phyloP scores from a whole-genome alignment of 108 stramenopile genomes.

The Skeletonema grethae region DNA sequence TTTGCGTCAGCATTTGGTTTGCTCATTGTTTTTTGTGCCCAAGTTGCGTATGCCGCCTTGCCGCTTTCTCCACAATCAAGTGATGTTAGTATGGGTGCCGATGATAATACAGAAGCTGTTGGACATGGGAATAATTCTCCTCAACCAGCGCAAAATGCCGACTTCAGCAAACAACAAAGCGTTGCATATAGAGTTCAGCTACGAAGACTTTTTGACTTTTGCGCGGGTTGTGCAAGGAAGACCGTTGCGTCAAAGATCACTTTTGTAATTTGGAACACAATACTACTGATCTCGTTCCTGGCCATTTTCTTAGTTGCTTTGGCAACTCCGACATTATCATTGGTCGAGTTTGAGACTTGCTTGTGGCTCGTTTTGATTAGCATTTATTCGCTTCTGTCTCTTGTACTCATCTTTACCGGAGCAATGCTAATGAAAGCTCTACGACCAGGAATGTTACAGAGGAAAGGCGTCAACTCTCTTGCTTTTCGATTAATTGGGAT shows the following conservation, averaged over 20 bases:
- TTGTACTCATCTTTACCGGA: slow-evolving; percentile 30
- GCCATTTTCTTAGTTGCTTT: slow-evolving; percentile 20
- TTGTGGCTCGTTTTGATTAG: slow-evolving; percentile 37
- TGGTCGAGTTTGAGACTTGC: slow-evolving; percentile 20
- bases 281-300: slow-evolving; percentile 28
- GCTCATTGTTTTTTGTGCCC: slow-evolving; percentile 39
- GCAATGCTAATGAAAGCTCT: slow-evolving; percentile 29
- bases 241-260: slow-evolving; percentile 40
- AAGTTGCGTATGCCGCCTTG: slow-evolving; percentile 40
- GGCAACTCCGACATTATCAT: slow-evolving; percentile 4
- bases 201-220: slow-evolving; percentile 1
- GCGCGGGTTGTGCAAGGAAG: slow-evolving; percentile 21
- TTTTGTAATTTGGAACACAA: slow-evolving; percentile 35
- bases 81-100: slow-evolving; percentile 23
- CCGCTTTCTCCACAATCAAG: slow-evolving; percentile 30
- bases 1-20: slow-evolving; percentile 40
- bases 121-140: slow-evolving; percentile 7
- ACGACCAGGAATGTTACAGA: slow-evolving; percentile 25
- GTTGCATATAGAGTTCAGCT: not conserved
- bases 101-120: slow-evolving; percentile 23
- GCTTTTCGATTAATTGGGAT: slow-evolving; percentile 24
- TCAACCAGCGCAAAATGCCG: slow-evolving; percentile 17
- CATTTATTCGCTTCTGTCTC: slow-evolving; percentile 24
- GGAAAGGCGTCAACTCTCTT: slow-evolving; percentile 34
- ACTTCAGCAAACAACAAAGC: not conserved